Evolutionary conservation across 805 yeast species (phyloP).

Genomic region (Ogataea chonburiensis): DNA sequence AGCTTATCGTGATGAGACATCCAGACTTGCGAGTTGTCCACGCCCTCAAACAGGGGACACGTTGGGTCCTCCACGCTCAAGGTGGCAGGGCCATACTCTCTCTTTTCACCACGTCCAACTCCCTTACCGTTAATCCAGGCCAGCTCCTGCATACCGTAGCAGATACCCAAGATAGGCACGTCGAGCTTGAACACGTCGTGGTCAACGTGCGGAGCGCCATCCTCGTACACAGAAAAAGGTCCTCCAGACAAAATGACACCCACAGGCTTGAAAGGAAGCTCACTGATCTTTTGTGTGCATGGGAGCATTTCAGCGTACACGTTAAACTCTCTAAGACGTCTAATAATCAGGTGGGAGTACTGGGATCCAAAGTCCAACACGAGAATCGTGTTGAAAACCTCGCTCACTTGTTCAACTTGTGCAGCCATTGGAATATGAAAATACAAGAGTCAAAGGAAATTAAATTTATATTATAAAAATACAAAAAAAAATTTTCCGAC

Average conservation of each 20-base stretch:
- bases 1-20: slow-evolving; percentile 99
- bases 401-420: slow-evolving; percentile 60
- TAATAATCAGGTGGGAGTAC: slow-evolving; percentile 93
- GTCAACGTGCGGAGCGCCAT: slow-evolving; percentile 97
- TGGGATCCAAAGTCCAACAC: slow-evolving; percentile 98
- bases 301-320: slow-evolving; percentile 99
- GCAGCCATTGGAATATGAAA: slow-evolving; percentile 3
- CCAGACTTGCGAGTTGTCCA: slow-evolving; percentile 96
- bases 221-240: slow-evolving; percentile 95
- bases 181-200: slow-evolving; percentile 84
- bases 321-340: slow-evolving; percentile 96
- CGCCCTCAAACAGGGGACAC: slow-evolving; percentile 78
- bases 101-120: slow-evolving; percentile 93
- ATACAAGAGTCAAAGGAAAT: background rate
- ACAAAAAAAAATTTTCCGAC: slow-evolving; percentile 14
- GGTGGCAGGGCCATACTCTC: slow-evolving; percentile 97
- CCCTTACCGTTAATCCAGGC: slow-evolving; percentile 97
- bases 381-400: slow-evolving; percentile 92
- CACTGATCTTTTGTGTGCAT: slow-evolving; percentile 95
- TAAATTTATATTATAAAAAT: slow-evolving; percentile 2
- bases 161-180: slow-evolving; percentile 95
- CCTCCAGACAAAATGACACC: slow-evolving; percentile 97
- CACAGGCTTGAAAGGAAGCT: slow-evolving; percentile 89
- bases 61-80: slow-evolving; percentile 72
- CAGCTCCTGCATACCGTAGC: slow-evolving; percentile 98